phyloP scores from a whole-genome alignment of 148 eudicot genomes.

The Diospyros lotus region DNA sequence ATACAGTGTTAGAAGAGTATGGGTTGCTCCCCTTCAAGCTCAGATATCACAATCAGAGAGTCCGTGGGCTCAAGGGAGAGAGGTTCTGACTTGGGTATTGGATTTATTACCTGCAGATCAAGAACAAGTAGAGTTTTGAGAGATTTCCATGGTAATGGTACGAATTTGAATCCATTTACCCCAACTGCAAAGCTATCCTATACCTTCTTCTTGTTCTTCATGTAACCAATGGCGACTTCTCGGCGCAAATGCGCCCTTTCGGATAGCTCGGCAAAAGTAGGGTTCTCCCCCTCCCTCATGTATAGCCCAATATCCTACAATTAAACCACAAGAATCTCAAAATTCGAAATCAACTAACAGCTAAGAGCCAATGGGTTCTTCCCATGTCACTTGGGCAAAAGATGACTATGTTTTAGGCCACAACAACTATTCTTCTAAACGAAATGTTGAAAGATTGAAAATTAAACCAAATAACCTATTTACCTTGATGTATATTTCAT shows the following conservation, averaged over 20 bases:
- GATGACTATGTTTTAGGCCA: neutral
- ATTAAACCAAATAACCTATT: neutral
- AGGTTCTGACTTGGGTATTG: conserved; percentile 71
- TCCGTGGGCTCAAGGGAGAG: conserved; percentile 57
- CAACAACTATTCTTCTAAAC: neutral
- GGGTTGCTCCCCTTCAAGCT: conserved; percentile 90
- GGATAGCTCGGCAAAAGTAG: conserved; percentile 71
- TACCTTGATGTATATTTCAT: conserved; percentile 16
- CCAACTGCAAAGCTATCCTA: too few species aligned
- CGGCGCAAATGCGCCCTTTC: conserved; percentile 76
- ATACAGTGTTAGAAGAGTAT: conserved; percentile 18
- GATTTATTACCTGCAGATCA: conserved; percentile 71
- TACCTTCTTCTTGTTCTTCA: conserved; percentile 78
- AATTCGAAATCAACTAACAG: too few species aligned
- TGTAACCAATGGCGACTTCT: conserved; percentile 92
- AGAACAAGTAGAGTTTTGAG: neutral
- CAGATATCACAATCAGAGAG: conserved; percentile 85
- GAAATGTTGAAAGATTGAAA: neutral
- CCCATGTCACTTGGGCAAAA: neutral
- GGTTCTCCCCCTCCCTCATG: conserved; percentile 78
- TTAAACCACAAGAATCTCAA: neutral
- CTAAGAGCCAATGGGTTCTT: neutral
- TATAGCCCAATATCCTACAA: conserved; percentile 70
- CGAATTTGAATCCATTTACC: neutral
- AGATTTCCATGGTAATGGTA: neutral